Evolutionary conservation across 1,284 basidiomycete species (phyloP).

Genomic region (Athelia psychrophila): DNA sequence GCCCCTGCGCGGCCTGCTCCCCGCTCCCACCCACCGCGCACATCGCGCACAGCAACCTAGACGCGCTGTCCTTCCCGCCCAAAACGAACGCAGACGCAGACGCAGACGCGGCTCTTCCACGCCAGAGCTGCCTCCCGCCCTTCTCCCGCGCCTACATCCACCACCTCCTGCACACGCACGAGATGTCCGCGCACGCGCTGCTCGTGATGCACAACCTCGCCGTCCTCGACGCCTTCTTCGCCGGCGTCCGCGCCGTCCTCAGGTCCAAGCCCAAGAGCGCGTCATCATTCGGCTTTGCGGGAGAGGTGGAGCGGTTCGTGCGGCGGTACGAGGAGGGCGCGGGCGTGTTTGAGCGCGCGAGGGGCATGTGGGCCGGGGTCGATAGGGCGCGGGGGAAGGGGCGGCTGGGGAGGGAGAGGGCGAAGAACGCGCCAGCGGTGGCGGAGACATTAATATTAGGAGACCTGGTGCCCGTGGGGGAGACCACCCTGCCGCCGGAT

Average conservation of each 20-base stretch:
- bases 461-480: no score
- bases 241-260: conserved; percentile 48
- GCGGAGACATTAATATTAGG: no score
- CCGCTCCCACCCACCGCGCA: conserved; percentile 38
- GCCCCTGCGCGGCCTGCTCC: conserved; percentile 63
- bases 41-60: conserved; percentile 49
- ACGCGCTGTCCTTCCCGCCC: conserved; percentile 44
- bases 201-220: conserved; percentile 72
- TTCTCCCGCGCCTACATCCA: conserved; percentile 76
- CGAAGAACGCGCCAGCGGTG: no score
- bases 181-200: conserved; percentile 78
- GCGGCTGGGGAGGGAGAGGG: conserved; percentile 52
- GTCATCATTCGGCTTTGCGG: conserved; percentile 37
- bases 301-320: conserved; percentile 51
- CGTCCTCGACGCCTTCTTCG: conserved; percentile 63
- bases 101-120: conserved; percentile 11
- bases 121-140: conserved; percentile 26
- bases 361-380: conserved; percentile 55
- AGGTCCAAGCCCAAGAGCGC: conserved; percentile 9
- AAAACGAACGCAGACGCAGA: conserved; percentile 32
- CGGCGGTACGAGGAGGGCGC: conserved; percentile 47
- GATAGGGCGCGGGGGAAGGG: conserved; percentile 68
- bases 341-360: conserved; percentile 49
- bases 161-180: conserved; percentile 81
- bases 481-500: no score